phyloP scores from a whole-genome alignment of 345 rosid species.

The Anacardium occidentale region DNA sequence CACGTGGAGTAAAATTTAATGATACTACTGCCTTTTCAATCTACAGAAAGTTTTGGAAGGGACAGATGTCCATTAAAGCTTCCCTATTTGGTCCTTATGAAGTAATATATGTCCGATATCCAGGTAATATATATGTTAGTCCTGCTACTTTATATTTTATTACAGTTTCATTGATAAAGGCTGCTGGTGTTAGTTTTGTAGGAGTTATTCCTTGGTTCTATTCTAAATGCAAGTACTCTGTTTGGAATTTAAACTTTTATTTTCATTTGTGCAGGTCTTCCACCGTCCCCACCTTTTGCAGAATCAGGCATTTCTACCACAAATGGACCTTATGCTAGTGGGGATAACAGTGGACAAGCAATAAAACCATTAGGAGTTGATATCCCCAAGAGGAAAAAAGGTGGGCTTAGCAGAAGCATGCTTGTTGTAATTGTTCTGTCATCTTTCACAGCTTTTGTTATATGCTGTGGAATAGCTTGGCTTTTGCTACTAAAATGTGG shows the following conservation, averaged over 20 bases:
- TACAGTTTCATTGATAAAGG: neutral
- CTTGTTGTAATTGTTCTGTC: conserved; percentile 51
- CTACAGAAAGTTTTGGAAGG: conserved; percentile 56
- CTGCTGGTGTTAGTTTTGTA: neutral
- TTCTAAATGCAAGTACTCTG: neutral
- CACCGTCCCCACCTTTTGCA: conserved; percentile 61
- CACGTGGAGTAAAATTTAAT: conserved; percentile 44
- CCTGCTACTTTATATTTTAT: conserved; percentile 5
- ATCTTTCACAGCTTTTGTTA: conserved; percentile 38
- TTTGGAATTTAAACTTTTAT: neutral
- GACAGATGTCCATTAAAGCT: conserved; percentile 39
- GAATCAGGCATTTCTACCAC: conserved; percentile 30
- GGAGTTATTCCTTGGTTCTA: conserved; percentile 9
- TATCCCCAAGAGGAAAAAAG: conserved; percentile 39
- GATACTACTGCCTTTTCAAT: conserved; percentile 36
- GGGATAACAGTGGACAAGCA: conserved; percentile 27
- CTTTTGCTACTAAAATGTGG: conserved; percentile 36
- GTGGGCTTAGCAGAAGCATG: conserved; percentile 36
- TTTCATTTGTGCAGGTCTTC: conserved; percentile 45
- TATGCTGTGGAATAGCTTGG: conserved; percentile 39
- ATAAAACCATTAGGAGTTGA: conserved; percentile 64
- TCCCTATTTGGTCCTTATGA: conserved; percentile 61
- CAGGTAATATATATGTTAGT: conserved; percentile 39
- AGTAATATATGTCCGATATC: conserved; percentile 56
- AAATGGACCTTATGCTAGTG: conserved; percentile 42